Evolutionary conservation across 2,329 filamentous ascomycete genomes (phyloP).

Genomic region (Talaromyces funiculosus): DNA sequence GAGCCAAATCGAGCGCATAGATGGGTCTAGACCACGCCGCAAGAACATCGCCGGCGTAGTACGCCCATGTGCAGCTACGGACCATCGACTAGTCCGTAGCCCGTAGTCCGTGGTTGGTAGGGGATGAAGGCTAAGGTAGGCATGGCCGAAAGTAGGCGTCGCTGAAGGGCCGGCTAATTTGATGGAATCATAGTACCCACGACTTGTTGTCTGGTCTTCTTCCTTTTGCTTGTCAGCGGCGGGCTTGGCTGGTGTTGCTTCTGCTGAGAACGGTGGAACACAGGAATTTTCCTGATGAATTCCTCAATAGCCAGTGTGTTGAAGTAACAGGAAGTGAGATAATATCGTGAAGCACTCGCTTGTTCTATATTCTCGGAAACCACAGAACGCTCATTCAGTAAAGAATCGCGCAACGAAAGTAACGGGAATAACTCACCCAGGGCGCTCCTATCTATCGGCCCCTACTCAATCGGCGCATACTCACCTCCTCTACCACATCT

Average conservation of each 20-base stretch:
- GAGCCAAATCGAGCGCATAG: neutral
- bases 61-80: neutral
- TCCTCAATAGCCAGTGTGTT: neutral
- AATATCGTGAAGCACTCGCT: neutral
- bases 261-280: neutral
- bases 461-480: neutral
- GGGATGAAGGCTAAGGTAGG: neutral
- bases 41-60: neutral
- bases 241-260: neutral
- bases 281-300: neutral
- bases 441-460: neutral
- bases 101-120: neutral
- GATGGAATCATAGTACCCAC: too few species aligned
- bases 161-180: neutral
- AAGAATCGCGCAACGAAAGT: neutral
- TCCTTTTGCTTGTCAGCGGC: neutral
- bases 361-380: neutral
- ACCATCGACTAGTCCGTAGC: neutral
- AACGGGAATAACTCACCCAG: neutral
- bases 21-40: neutral
- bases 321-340: neutral
- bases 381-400: neutral
- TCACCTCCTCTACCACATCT: neutral
- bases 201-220: neutral
- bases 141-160: neutral